Evolutionary conservation across 768 basidiomycete species (phyloP).

Genomic region (button mushroom (Agaricus bisporus)): DNA sequence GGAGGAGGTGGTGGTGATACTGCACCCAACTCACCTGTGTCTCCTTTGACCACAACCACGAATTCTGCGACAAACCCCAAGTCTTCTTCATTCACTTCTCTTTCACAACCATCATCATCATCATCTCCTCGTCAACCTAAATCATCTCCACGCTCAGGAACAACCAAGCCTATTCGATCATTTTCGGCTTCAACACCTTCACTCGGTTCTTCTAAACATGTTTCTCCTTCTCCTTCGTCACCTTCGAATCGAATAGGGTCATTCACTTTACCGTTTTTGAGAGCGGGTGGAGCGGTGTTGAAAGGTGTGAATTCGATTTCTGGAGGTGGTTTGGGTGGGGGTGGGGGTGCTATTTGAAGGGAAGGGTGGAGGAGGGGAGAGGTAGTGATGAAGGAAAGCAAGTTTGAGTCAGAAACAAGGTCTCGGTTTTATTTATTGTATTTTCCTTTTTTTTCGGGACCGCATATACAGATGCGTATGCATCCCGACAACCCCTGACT

Average conservation of each 20-base stretch:
- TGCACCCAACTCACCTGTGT: background rate
- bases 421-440: too few species aligned
- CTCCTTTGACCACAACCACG: background rate
- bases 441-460: too few species aligned
- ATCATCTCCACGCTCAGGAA: background rate
- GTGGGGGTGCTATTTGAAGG: background rate
- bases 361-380: background rate
- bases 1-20: background rate
- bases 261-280: conserved; percentile 25
- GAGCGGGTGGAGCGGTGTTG: conserved; percentile 25
- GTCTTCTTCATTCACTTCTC: background rate
- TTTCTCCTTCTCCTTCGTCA: background rate
- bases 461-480: too few species aligned
- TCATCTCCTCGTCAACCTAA: background rate
- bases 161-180: too few species aligned
- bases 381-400: too few species aligned
- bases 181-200: background rate
- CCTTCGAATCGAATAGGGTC: conserved; percentile 13
- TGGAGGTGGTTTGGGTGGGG: background rate
- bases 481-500: too few species aligned
- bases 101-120: background rate
- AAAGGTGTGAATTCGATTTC: conserved; percentile 36
- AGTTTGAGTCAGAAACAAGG: too few species aligned
- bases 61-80: background rate
- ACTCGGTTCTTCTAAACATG: background rate